These are phyloP conservation scores for Apiospora phragmitis DNA, from an alignment of 2,329 filamentous ascomycete genomes.

Conservation along the genomic window DNA sequence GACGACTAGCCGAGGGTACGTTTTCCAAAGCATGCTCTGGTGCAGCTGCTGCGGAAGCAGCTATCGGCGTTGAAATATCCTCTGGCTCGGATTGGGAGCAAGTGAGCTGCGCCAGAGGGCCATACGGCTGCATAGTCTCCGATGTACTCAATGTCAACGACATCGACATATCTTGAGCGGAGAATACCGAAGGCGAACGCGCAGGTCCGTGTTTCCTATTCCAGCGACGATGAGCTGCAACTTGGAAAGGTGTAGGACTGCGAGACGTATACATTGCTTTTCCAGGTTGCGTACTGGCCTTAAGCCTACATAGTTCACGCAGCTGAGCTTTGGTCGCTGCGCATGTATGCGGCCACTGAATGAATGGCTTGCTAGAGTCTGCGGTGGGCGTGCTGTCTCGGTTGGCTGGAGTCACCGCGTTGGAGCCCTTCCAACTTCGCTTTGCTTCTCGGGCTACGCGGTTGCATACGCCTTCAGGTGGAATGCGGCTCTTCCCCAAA, in stretches of 20 bases:
- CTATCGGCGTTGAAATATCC: background rate
- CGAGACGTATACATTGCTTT: conserved; percentile 50
- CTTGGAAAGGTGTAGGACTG: conserved; percentile 58
- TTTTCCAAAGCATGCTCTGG: conserved; percentile 12
- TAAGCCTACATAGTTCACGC: conserved; percentile 61
- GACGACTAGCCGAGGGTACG: conserved; percentile 25
- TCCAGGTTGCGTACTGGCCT: conserved; percentile 44
- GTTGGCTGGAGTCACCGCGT: conserved; percentile 43
- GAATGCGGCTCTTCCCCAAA: conserved; percentile 62
- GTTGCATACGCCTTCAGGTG: conserved; percentile 63
- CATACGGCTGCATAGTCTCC: conserved; percentile 64
- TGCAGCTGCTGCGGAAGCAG: conserved; percentile 7
- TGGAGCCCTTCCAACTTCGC: conserved; percentile 66
- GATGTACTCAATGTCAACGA: conserved; percentile 64
- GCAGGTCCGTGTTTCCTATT: conserved; percentile 50
- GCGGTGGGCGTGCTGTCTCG: conserved; percentile 58
- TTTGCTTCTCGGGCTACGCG: conserved; percentile 67
- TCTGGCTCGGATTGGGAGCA: conserved; percentile 37
- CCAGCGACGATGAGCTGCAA: conserved; percentile 48
- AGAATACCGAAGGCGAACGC: conserved; percentile 52
- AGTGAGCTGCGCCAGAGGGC: conserved; percentile 62
- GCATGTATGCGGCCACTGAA: conserved; percentile 65
- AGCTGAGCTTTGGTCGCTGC: conserved; percentile 63
- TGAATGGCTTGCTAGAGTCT: conserved; percentile 47
- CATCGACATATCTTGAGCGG: conserved; percentile 61